A percentile compares a stretch with the other conserved stretches of the same genome.
These are phyloP conservation scores for Fusarium pseudograminearum DNA, from an alignment of 2,329 filamentous ascomycete species.

Conservation along the genomic window DNA sequence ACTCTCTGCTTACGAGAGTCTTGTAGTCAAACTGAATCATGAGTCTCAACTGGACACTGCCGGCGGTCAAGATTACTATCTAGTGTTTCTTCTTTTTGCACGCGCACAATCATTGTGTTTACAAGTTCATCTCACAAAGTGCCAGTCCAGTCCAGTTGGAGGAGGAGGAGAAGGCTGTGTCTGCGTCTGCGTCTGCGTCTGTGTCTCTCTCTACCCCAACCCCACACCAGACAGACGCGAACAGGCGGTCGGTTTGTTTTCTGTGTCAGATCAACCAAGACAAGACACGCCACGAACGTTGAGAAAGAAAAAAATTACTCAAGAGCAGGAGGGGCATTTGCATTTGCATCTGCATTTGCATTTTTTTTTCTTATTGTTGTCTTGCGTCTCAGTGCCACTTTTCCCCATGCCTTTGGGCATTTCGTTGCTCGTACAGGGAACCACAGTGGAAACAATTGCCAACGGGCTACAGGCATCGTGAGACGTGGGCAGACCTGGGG, in stretches of 20 bases:
- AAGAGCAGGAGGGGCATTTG: not conserved
- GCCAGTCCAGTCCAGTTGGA: slow-evolving; percentile 8
- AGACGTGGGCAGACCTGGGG: slow-evolving; percentile 35
- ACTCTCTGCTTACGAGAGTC: slow-evolving; percentile 6
- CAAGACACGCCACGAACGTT: slow-evolving; percentile 39
- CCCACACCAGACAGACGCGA: slow-evolving; percentile 13
- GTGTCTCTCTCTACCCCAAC: not conserved
- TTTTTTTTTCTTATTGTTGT: not conserved
- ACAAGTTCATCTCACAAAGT: slow-evolving; percentile 32
- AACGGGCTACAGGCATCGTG: slow-evolving; percentile 26
- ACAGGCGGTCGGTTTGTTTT: slow-evolving; percentile 20
- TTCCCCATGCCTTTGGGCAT: slow-evolving; percentile 9
- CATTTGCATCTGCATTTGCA: not conserved
- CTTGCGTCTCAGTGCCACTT: slow-evolving; percentile 3
- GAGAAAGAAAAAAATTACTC: slow-evolving; percentile 4
- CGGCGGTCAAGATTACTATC: slow-evolving; percentile 7
- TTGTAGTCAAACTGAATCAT: slow-evolving; percentile 17
- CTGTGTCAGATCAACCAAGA: slow-evolving; percentile 26
- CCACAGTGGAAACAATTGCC: not conserved
- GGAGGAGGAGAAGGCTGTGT: slow-evolving; percentile 6
- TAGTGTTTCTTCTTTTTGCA: not conserved
- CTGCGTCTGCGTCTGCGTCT: not conserved
- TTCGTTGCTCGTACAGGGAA: not conserved
- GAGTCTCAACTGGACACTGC: not conserved
- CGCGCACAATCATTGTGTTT: slow-evolving; percentile 13